Conservation (phyloP, 257 asterid species). For the Salvia miltiorrhiza region DNA sequence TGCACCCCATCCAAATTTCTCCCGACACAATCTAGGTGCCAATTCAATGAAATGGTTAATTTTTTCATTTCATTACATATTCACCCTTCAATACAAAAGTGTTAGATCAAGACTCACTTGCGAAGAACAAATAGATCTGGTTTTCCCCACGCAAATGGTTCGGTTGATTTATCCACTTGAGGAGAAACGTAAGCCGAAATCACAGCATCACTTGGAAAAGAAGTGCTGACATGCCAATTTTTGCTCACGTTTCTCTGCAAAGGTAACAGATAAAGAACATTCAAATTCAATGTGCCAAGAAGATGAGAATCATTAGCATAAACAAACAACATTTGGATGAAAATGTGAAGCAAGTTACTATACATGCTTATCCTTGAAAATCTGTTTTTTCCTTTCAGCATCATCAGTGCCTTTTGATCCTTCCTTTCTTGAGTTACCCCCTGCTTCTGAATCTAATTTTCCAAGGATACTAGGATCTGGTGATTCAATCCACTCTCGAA, state of each 20-base stretch:
- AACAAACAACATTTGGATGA: background rate
- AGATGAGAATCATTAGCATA: slow-evolving; percentile 14
- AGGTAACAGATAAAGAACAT: slow-evolving; percentile 5
- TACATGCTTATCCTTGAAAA: slow-evolving; percentile 91
- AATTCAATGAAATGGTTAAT: background rate
- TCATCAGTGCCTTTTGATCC: slow-evolving; percentile 41
- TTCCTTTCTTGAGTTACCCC: slow-evolving; percentile 38
- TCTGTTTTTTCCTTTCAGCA: slow-evolving; percentile 44
- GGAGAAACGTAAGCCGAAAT: slow-evolving; percentile 82
- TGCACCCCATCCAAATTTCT: slow-evolving; percentile 79
- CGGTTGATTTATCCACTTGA: slow-evolving; percentile 88
- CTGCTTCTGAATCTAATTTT: slow-evolving; percentile 42
- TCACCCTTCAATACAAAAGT: background rate
- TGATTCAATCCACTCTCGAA: slow-evolving; percentile 94
- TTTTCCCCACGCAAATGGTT: slow-evolving; percentile 86
- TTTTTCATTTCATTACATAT: background rate
- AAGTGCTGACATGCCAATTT: slow-evolving; percentile 86
- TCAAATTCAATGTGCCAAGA: slow-evolving; percentile 13
- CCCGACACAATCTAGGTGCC: slow-evolving; percentile 79
- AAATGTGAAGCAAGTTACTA: slow-evolving; percentile 15
- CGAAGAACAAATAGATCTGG: slow-evolving; percentile 89
- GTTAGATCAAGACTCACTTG: slow-evolving; percentile 48
- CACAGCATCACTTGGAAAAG: slow-evolving; percentile 91
- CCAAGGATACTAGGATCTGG: slow-evolving; percentile 93
- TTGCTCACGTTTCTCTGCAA: slow-evolving; percentile 94